Base-by-base conservation (phyloP, 352 stramenopile genomes). In the Globisporangium cystogenes region DNA sequence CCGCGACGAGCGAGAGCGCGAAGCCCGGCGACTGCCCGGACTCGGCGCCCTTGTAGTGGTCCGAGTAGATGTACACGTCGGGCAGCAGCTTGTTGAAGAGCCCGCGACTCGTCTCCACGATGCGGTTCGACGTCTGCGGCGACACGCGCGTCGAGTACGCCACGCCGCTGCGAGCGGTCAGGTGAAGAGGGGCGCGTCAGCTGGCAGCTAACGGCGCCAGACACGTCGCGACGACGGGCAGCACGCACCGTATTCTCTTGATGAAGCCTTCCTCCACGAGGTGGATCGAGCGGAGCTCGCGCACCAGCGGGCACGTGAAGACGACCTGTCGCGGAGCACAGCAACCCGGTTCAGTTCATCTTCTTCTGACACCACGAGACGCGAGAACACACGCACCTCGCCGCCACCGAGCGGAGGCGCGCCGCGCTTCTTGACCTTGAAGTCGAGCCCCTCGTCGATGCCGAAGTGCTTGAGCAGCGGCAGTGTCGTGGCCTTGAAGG, bases 1-100 rank as follows among this genome's bases (percentile, higher is more conserved):
- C 96, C 0, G 95, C 93, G n/a, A 98, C 88, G 11, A 99, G 74
- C 27, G 90, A 87, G 20, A 98, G 64, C 53, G 86, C 90, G 53
- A 98, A 95, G 31, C 95, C 96, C 1, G 97, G 96, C 56, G 81
- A 94, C 53, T 92, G 77, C 6, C 84, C 84, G 10, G 84, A 95
- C 59, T 95, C 83, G 27, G 82, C 72, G 39, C 90, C 92, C 55
- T 95, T 98, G 72, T 99, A 98, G 60, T 98, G 96, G 74, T 99
- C 97, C 33, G 97, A 99, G 73, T 98, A 96, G 60, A 99, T 99
- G 83, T 98, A 99, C 43, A 99, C 97, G 67, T 99, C 98, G 0
- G 97, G 96, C 24, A 99, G 67, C 37, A 99, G 83, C 59, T 97
- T 82, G 68, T 99, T 99, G 59, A 99, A 97, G 5, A 99, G 67